Conservation (phyloP, 371 early-diverging fungal genomes). For the Zopfochytrium polystomum region DNA sequence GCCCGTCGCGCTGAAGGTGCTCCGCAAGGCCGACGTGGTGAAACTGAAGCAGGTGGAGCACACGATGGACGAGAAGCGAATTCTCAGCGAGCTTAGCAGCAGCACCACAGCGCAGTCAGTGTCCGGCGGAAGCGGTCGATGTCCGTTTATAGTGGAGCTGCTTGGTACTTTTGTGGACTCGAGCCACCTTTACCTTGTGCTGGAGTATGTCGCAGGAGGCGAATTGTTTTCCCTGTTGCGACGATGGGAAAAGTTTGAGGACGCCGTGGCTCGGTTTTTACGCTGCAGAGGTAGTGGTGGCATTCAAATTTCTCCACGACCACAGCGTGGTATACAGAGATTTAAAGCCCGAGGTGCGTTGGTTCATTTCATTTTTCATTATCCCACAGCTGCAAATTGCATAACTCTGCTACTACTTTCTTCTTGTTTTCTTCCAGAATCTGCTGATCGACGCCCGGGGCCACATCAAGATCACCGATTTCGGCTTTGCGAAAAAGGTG, state of each 20-base stretch:
- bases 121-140: no score
- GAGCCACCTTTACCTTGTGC: constrained; percentile 79
- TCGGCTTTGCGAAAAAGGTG: constrained; percentile 97
- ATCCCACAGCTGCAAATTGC: neutral
- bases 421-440: constrained; percentile 62
- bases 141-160: constrained; percentile 93
- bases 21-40: constrained; percentile 92
- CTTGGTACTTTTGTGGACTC: constrained; percentile 88
- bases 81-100: constrained; percentile 71
- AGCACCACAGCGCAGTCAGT: no score
- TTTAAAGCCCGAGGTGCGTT: constrained; percentile 61
- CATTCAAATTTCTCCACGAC: constrained; percentile 63
- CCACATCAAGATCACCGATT: constrained; percentile 98
- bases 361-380: constrained; percentile 12
- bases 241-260: constrained; percentile 67
- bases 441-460: constrained; percentile 84
- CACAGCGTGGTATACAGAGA: constrained; percentile 68
- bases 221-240: constrained; percentile 81
- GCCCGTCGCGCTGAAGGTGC: constrained; percentile 96
- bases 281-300: constrained; percentile 64
- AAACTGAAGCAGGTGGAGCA: constrained; percentile 96
- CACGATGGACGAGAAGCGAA: constrained; percentile 92
- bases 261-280: constrained; percentile 79
- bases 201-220: constrained; percentile 95
- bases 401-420: neutral